Percentiles rank a stretch among this genome's conserved stretches.
Conservation (phyloP, 345 rosid species). For the Heritiera fomes region DNA sequence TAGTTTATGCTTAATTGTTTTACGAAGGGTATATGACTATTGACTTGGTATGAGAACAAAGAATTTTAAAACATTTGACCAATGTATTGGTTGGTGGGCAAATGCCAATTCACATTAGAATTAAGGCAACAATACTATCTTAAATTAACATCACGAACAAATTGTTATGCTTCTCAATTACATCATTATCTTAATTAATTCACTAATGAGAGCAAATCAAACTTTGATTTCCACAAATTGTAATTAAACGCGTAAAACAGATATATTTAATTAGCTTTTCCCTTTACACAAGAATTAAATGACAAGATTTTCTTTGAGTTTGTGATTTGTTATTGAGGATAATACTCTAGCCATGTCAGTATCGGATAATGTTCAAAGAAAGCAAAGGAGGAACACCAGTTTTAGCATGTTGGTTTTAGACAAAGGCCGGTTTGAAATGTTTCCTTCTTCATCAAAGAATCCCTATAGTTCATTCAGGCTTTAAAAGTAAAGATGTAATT, state of each 20-base stretch:
- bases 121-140: neutral
- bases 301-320: neutral
- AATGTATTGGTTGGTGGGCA: neutral
- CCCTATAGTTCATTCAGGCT: no score
- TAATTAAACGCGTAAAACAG: neutral
- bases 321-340: neutral
- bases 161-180: neutral
- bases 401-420: neutral
- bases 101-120: neutral
- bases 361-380: neutral
- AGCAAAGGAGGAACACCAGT: neutral
- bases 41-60: neutral
- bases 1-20: slow-evolving; percentile 1
- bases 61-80: slow-evolving; percentile 3
- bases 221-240: neutral
- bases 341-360: neutral
- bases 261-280: neutral
- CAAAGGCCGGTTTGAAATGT: no score
- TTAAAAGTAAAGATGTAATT: neutral
- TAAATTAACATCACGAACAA: neutral
- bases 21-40: neutral
- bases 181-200: neutral
- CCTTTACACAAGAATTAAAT: neutral
- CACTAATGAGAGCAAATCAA: neutral
- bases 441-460: no score